phyloP scores from a whole-genome alignment of 768 basidiomycete species.

The Rhodotorula kratochvilovae region DNA sequence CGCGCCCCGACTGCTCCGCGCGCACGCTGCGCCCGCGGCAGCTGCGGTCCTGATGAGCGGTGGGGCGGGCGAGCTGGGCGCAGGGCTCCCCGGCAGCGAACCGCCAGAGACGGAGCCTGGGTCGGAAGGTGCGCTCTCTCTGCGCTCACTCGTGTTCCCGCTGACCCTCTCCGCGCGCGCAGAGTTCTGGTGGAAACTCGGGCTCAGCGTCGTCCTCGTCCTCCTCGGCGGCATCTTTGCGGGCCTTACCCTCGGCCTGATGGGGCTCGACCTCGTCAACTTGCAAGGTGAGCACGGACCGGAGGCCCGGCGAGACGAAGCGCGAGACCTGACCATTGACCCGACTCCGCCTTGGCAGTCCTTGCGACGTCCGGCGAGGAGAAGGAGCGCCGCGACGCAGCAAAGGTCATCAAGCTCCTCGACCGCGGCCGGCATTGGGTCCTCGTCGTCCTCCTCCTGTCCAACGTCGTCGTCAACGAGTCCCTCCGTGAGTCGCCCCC shows the following conservation, averaged over 20 bases:
- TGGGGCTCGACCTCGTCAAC: slow-evolving; percentile 50
- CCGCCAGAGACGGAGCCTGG: neutral
- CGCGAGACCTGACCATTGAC: neutral
- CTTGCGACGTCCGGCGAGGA: slow-evolving; percentile 37
- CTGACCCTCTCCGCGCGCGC: neutral
- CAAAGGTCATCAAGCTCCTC: slow-evolving; percentile 55
- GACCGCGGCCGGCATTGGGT: slow-evolving; percentile 82
- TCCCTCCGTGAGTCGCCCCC: slow-evolving; percentile 43
- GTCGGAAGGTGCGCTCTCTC: neutral
- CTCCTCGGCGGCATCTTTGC: slow-evolving; percentile 86
- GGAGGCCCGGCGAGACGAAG: neutral
- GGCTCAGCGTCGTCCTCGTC: slow-evolving; percentile 65
- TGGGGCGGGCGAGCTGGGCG: neutral
- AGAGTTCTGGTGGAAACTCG: slow-evolving; percentile 70
- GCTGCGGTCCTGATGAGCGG: neutral
- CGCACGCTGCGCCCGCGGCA: slow-evolving; percentile 9
- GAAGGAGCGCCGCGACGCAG: slow-evolving; percentile 44
- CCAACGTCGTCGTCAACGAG: slow-evolving; percentile 64
- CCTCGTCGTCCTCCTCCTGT: slow-evolving; percentile 78
- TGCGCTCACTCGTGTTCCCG: no score
- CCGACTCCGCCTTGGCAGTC: slow-evolving; percentile 6
- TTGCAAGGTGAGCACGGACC: slow-evolving; percentile 1
- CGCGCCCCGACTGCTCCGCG: neutral
- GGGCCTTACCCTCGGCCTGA: slow-evolving; percentile 50
- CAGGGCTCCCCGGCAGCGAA: neutral